Evolutionary conservation across 257 asterid genomes (phyloP).

Genomic region (Leonotis leonurus): DNA sequence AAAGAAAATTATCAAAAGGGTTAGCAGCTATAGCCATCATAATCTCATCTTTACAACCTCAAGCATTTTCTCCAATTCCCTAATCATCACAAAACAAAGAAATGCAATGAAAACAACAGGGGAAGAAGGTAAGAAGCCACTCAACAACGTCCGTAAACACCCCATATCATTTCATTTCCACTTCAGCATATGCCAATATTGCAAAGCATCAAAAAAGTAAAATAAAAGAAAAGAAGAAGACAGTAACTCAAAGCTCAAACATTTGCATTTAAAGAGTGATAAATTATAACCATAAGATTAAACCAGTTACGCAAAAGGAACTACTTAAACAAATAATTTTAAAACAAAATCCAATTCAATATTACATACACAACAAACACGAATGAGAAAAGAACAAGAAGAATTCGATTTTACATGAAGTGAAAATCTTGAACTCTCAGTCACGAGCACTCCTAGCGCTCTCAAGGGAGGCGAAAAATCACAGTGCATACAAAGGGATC

Average conservation of each 20-base stretch:
- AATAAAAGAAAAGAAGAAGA: background rate
- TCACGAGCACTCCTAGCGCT: constrained; percentile 3
- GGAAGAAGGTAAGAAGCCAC: background rate
- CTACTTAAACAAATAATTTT: background rate
- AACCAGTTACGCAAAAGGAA: constrained; percentile 1
- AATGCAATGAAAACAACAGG: background rate
- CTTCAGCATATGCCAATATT: background rate
- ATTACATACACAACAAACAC: background rate
- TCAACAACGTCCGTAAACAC: background rate
- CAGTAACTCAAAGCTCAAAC: background rate
- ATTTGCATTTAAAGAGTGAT: background rate
- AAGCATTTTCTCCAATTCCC: background rate
- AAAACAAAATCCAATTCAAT: background rate
- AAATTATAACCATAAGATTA: background rate
- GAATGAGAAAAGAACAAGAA: background rate
- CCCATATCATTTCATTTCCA: background rate
- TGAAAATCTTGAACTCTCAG: constrained; percentile 12
- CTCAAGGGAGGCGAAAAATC: background rate
- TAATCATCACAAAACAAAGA: background rate
- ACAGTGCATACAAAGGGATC: constrained; percentile 12
- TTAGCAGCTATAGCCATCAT: background rate
- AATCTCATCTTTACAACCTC: background rate
- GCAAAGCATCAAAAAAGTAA: background rate
- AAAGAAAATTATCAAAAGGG: too few relatives aligned
- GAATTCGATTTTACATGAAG: constrained; percentile 10